Evolutionary conservation across 495 filamentous ascomycete species (phyloP), one percentile per base, ranked within the genome.

Genomic region (Daldinia loculata): DNA sequence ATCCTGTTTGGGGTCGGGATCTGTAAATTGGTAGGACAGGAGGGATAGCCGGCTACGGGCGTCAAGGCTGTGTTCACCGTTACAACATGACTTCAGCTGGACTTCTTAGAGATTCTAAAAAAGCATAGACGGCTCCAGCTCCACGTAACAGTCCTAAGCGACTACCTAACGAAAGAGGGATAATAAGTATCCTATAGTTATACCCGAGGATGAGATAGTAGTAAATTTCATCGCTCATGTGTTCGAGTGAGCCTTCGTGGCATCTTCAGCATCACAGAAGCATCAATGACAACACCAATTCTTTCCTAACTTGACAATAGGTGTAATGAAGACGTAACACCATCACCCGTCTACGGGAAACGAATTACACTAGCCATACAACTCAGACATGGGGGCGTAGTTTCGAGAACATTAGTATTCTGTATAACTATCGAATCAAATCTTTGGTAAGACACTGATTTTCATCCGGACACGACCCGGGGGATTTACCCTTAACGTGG

Each of bases 1-100:
- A 65, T 65, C 61, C 61, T 56, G 22, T 56, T 58, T 45, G 34
- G 48, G 51, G 39, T 30, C 17, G 26, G 14, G 63, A 48, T 24
- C 41, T 12, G 26, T 34, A 32, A 34, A 34, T 39, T 19, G 1
- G 32, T 24, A 34, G 19, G 34, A 5, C 3, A 5, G 30, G 22
- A 67, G n/a, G 43, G 22, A 27, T 17, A 60, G 19, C 55, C 17
- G 14, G 34, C 14, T 22, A 43, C 27, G 30, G 34, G 45, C 24
- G 17, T 26, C n/a, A 14, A 50, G 52, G 14, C 24, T 45, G 19
- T 15, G 27, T 12, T 48, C 9, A 1, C 22, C 19, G 30, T 51
- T 38, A 15, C 26, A 55, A 43, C n/a, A 11, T 43, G 26, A 53
- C 56, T 34, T 32, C 17, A 48, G 43, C 43, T 48, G 19, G 1